These are phyloP conservation scores for Rhizophagus prolifer DNA, from an alignment of 192 early-diverging fungal genomes.

Conservation along the genomic window DNA sequence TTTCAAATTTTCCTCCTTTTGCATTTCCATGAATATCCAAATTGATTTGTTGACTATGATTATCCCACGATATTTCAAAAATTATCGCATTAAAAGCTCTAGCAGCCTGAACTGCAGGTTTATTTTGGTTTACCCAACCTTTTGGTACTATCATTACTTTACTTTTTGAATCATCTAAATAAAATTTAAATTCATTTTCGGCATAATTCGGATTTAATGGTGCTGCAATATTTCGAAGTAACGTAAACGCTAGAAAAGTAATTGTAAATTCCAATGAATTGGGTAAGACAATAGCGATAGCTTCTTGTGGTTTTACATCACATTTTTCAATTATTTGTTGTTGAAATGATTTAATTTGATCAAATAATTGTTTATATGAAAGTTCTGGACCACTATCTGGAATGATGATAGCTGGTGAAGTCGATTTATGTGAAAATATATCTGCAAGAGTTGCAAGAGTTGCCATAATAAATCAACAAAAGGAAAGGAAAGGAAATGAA, in stretches of 20 bases:
- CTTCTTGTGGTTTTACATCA: slow-evolving; percentile 20
- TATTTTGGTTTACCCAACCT: slow-evolving; percentile 43
- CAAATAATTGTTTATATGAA: slow-evolving; percentile 31
- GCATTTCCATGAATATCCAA: slow-evolving; percentile 9
- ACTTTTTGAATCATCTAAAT: slow-evolving; percentile 67
- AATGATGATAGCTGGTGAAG: slow-evolving; percentile 38
- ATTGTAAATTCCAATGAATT: slow-evolving; percentile 69
- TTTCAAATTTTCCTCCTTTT: background rate
- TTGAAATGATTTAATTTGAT: slow-evolving; percentile 34
- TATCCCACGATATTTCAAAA: slow-evolving; percentile 57
- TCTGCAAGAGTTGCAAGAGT: slow-evolving; percentile 39
- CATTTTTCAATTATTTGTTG: slow-evolving; percentile 28
- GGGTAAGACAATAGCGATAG: slow-evolving; percentile 58
- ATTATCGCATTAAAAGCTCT: slow-evolving; percentile 50
- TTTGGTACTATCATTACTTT: slow-evolving; percentile 64
- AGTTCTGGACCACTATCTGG: slow-evolving; percentile 31
- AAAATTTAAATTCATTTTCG: slow-evolving; percentile 71
- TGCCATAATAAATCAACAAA: background rate
- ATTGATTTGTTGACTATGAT: slow-evolving; percentile 30
- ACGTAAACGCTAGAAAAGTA: slow-evolving; percentile 64
- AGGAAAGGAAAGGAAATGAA: too few species aligned
- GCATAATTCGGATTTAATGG: slow-evolving; percentile 72
- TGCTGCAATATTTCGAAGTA: slow-evolving; percentile 63
- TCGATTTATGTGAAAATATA: slow-evolving; percentile 32
- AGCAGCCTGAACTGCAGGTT: slow-evolving; percentile 59